Evolutionary conservation across 2,329 filamentous ascomycete genomes (phyloP).

Genomic region (Chaetomium globosum): DNA sequence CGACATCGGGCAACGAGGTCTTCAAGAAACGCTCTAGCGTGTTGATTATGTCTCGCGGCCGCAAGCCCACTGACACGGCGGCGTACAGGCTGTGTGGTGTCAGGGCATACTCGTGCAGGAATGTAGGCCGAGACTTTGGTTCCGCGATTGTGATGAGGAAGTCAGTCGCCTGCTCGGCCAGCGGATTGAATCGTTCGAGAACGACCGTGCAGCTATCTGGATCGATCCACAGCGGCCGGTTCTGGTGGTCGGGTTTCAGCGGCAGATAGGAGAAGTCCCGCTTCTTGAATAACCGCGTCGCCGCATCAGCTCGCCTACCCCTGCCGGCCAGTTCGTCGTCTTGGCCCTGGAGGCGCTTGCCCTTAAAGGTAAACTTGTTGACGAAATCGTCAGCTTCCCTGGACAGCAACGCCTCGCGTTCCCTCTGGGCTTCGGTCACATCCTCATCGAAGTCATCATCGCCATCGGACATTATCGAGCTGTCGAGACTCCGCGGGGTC

Average conservation of each 20-base stretch:
- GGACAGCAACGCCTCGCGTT: slow-evolving; percentile 57
- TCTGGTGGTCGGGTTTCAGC: slow-evolving; percentile 85
- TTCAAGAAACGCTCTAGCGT: slow-evolving; percentile 88
- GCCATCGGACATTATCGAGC: slow-evolving; percentile 39
- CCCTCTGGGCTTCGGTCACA: slow-evolving; percentile 51
- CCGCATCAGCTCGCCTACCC: slow-evolving; percentile 37
- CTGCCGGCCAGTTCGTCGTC: slow-evolving; percentile 26
- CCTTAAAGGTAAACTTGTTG: slow-evolving; percentile 36
- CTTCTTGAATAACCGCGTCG: slow-evolving; percentile 41
- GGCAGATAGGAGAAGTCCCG: slow-evolving; percentile 78
- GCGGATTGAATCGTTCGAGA: slow-evolving; percentile 88
- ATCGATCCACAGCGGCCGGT: slow-evolving; percentile 92
- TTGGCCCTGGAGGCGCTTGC: slow-evolving; percentile 51
- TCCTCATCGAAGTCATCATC: slow-evolving; percentile 58
- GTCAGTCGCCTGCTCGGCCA: slow-evolving; percentile 85
- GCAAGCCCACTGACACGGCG: slow-evolving; percentile 90
- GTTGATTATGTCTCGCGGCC: slow-evolving; percentile 85
- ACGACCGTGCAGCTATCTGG: slow-evolving; percentile 84
- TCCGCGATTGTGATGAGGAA: slow-evolving; percentile 96
- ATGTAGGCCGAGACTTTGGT: slow-evolving; percentile 83
- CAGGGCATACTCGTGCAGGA: slow-evolving; percentile 90
- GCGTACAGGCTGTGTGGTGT: slow-evolving; percentile 93
- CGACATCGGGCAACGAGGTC: slow-evolving; percentile 78
- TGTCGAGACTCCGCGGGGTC: slow-evolving; percentile 62
- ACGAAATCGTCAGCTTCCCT: slow-evolving; percentile 65